Conservation (phyloP, 495 filamentous ascomycete genomes). For the Jackrogersella multiformis region DNA sequence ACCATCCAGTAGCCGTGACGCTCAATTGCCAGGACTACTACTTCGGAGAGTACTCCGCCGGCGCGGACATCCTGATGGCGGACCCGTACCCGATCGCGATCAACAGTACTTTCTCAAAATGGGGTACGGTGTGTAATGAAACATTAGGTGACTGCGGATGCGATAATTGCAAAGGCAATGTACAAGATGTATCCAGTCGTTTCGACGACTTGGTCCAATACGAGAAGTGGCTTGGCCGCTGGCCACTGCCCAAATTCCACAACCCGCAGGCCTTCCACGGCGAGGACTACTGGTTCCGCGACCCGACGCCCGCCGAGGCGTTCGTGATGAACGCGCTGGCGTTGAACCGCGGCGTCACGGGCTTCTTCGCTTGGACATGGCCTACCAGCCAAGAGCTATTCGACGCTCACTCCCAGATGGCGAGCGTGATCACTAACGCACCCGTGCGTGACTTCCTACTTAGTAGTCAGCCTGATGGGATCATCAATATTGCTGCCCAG, state of each 20-base stretch:
- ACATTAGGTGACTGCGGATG: slow-evolving; percentile 79
- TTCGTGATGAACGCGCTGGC: slow-evolving; percentile 67
- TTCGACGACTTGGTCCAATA: slow-evolving; percentile 61
- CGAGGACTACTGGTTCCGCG: slow-evolving; percentile 67
- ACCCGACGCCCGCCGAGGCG: slow-evolving; percentile 64
- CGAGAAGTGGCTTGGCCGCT: slow-evolving; percentile 54
- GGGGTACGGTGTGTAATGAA: slow-evolving; percentile 66
- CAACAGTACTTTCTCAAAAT: slow-evolving; percentile 61
- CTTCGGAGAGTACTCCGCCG: slow-evolving; percentile 67
- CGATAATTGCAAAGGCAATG: slow-evolving; percentile 68
- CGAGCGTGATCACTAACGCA: slow-evolving; percentile 50
- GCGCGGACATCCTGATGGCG: slow-evolving; percentile 72
- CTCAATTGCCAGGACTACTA: slow-evolving; percentile 78
- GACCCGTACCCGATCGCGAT: slow-evolving; percentile 73
- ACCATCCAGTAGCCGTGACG: slow-evolving; percentile 71
- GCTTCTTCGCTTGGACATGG: slow-evolving; percentile 62
- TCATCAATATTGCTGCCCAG: slow-evolving; percentile 15
- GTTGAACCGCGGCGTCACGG: slow-evolving; percentile 71
- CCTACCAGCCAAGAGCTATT: slow-evolving; percentile 56
- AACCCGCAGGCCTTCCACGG: slow-evolving; percentile 73
- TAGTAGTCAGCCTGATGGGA: slow-evolving; percentile 43
- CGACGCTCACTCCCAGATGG: slow-evolving; percentile 56
- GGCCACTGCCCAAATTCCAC: slow-evolving; percentile 66
- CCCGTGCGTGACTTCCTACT: slow-evolving; percentile 57
- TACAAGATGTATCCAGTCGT: slow-evolving; percentile 65